Conservation (phyloP, 1,139 yeast genomes). For the Tardiomyces depauwii region DNA sequence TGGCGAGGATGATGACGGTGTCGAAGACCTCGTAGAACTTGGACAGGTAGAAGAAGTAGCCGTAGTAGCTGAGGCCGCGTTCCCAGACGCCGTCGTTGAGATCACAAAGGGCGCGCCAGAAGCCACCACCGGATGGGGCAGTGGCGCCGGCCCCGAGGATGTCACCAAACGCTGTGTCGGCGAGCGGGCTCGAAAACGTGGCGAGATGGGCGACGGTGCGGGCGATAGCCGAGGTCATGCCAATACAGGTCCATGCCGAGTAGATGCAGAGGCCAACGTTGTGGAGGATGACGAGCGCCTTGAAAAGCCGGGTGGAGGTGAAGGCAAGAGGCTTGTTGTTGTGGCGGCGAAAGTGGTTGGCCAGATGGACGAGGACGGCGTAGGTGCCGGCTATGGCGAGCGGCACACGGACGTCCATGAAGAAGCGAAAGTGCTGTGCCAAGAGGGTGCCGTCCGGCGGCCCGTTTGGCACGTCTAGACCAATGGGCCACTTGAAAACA, state of each 20-base stretch:
- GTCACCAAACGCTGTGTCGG: conserved; percentile 2
- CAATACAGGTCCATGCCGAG: conserved; percentile 62
- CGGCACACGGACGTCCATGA: conserved; percentile 37
- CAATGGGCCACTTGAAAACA: conserved; percentile 19
- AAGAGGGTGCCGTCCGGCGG: conserved; percentile 18
- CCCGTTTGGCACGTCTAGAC: conserved; percentile 19
- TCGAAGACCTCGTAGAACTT: conserved; percentile 67
- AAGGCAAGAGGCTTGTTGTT: conserved; percentile 44
- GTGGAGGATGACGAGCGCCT: conserved; percentile 48
- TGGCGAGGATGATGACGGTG: conserved; percentile 54
- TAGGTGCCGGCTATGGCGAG: conserved; percentile 48
- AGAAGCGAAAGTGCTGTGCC: conserved; percentile 21
- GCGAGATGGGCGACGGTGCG: conserved; percentile 15
- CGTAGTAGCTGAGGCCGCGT: conserved; percentile 45
- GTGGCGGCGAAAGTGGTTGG: conserved; percentile 36
- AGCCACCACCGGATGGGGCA: conserved; percentile 15
- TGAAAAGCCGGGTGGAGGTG: conserved; percentile 38
- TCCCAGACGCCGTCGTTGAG: conserved; percentile 49
- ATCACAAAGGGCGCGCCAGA: conserved; percentile 58
- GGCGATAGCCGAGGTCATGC: conserved; percentile 47
- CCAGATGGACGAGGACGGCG: conserved; percentile 46
- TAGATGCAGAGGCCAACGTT: conserved; percentile 52
- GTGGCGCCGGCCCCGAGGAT: neutral
- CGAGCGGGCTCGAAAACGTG: conserved; percentile 21
- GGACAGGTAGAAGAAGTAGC: conserved; percentile 59